Evolutionary conservation across 2,329 filamentous ascomycete species (phyloP).

Genomic region (Camillea tinctor): DNA sequence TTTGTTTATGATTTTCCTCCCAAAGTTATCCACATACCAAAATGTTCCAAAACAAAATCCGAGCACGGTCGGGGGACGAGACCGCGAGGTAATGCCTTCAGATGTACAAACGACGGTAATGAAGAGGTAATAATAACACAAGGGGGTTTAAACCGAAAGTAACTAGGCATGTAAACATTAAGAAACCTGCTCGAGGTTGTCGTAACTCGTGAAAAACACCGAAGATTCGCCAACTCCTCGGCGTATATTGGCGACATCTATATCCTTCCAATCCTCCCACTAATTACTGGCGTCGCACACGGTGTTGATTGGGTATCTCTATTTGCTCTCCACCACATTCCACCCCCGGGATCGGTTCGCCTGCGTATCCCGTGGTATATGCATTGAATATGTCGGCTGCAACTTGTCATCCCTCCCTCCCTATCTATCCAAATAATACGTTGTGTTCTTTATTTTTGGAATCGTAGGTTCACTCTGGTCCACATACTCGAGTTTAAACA

Average conservation of each 20-base stretch:
- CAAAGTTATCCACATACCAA: background rate
- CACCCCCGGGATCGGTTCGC: constrained; percentile 8
- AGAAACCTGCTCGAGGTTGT: constrained; percentile 24
- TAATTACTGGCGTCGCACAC: constrained; percentile 13
- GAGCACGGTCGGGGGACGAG: constrained; percentile 28
- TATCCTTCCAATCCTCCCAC: constrained; percentile 13
- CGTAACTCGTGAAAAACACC: constrained; percentile 27
- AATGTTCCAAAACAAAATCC: constrained; percentile 8
- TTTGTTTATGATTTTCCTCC: background rate
- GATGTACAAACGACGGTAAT: constrained; percentile 30
- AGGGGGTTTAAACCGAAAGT: constrained; percentile 17
- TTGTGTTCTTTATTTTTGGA: constrained; percentile 6
- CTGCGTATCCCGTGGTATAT: constrained; percentile 4
- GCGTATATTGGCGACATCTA: constrained; percentile 15
- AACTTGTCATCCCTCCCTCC: constrained; percentile 2
- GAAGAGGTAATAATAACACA: constrained; percentile 26
- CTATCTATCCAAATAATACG: constrained; percentile 16
- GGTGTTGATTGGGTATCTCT: constrained; percentile 27
- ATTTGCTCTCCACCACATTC: constrained; percentile 12
- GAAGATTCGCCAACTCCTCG: constrained; percentile 15
- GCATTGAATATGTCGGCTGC: constrained; percentile 4
- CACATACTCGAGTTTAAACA: constrained; percentile 39
- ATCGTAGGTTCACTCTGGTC: background rate
- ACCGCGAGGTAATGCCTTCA: constrained; percentile 22
- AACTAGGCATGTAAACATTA: constrained; percentile 37